phyloP scores from a whole-genome alignment of 495 filamentous ascomycete genomes.

The Cladorrhinum samala region DNA sequence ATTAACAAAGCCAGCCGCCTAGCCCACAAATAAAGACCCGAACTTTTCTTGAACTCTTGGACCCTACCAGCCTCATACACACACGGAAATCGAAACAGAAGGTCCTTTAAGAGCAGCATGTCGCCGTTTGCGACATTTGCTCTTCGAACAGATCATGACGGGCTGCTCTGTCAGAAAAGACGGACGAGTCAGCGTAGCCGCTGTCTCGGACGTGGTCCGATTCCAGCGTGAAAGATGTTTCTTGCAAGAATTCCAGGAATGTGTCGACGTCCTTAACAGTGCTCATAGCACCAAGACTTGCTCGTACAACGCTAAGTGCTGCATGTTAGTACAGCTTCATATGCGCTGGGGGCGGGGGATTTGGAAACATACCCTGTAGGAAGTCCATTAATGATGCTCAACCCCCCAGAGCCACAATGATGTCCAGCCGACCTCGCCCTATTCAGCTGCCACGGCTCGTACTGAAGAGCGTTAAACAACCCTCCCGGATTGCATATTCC shows the following conservation, averaged over 20 bases:
- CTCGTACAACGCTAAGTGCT: slow-evolving; percentile 49
- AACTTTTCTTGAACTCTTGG: too few relatives aligned
- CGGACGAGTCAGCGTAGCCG: too few relatives aligned
- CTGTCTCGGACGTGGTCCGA: too few relatives aligned
- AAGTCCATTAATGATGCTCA: slow-evolving; percentile 27
- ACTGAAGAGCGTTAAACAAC: slow-evolving; percentile 37
- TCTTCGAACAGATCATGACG: not conserved
- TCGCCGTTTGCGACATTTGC: not conserved
- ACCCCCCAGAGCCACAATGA: slow-evolving; percentile 42
- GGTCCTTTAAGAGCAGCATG: not conserved
- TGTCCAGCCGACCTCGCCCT: slow-evolving; percentile 57
- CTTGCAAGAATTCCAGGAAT: slow-evolving; percentile 51
- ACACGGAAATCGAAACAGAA: not conserved
- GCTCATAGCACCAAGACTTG: slow-evolving; percentile 68
- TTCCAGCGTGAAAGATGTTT: slow-evolving; percentile 36
- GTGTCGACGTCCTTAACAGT: slow-evolving; percentile 53
- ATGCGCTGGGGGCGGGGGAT: not conserved
- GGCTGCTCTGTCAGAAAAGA: too few relatives aligned
- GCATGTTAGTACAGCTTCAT: slow-evolving; percentile 10
- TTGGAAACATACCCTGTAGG: slow-evolving; percentile 25
- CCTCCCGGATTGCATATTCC: slow-evolving; percentile 44
- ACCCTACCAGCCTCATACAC: too few relatives aligned
- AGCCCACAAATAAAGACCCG: too few relatives aligned
- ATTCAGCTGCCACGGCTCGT: slow-evolving; percentile 55
- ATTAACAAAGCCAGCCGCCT: too few relatives aligned